phyloP scores from a whole-genome alignment of 192 early-diverging fungal species.

The Rhizoclosmatium globosum region DNA sequence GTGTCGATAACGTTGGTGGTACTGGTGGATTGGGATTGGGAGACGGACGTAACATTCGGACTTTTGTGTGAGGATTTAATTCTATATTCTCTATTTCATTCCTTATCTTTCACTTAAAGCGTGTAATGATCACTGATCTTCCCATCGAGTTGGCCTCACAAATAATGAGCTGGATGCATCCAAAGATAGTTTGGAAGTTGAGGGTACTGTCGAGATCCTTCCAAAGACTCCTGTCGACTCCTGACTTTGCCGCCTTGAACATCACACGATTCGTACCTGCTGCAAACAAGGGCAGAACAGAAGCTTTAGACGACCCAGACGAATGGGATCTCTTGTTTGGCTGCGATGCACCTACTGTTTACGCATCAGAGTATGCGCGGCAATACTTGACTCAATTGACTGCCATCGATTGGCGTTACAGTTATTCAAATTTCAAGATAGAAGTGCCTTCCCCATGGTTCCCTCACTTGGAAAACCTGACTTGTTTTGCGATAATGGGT shows the following conservation, averaged over 20 bases:
- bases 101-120: no score
- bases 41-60: no score
- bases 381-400: slow-evolving; percentile 1
- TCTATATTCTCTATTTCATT: no score
- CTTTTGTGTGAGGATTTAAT: no score
- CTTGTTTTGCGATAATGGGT: neutral
- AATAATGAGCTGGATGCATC: neutral
- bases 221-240: neutral
- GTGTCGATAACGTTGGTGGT: neutral
- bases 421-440: neutral
- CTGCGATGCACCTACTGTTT: neutral
- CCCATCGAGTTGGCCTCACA: neutral
- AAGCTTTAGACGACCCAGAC: neutral
- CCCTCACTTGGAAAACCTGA: neutral
- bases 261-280: neutral
- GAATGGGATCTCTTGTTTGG: neutral
- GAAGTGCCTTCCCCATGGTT: neutral
- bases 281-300: neutral
- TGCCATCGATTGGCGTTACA: neutral
- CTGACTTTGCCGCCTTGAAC: neutral
- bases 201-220: neutral
- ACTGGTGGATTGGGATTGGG: no score
- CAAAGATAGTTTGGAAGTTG: neutral
- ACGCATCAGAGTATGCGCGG: slow-evolving; percentile 1
- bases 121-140: neutral